Conservation (phyloP, 225 moss, liverwort and hornwort species). For the Marchantia paleacea region DNA sequence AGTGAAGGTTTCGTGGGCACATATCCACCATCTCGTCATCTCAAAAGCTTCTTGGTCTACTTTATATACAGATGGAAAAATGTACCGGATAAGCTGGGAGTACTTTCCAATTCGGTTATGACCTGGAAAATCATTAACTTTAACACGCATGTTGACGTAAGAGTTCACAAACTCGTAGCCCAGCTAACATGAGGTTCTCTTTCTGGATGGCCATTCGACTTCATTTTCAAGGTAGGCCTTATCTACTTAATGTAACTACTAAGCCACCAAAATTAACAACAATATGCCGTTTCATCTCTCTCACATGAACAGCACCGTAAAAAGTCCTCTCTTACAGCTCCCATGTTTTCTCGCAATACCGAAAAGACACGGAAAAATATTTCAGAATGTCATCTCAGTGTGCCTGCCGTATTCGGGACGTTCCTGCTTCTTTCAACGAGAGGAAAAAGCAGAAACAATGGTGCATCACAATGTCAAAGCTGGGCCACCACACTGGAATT, state of each 20-base stretch:
- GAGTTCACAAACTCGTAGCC: background rate
- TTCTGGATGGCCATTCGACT: background rate
- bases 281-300: background rate
- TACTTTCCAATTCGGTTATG: background rate
- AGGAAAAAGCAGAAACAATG: background rate
- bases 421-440: background rate
- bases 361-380: background rate
- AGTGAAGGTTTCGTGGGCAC: too few species aligned
- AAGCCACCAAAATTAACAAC: slow-evolving; percentile 5
- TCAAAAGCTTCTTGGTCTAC: background rate
- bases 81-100: slow-evolving; percentile 3
- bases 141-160: background rate
- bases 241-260: slow-evolving; percentile 3
- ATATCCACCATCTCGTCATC: too few species aligned
- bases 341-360: background rate
- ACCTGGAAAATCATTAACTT: background rate
- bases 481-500: too few species aligned
- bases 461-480: background rate
- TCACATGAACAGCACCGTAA: background rate
- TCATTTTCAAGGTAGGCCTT: slow-evolving; percentile 4
- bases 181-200: slow-evolving; percentile 5
- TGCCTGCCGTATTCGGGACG: background rate
- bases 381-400: background rate
- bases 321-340: background rate
- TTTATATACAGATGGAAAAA: slow-evolving; percentile 18